Evolutionary conservation across 495 filamentous ascomycete species (phyloP), one percentile per base, ranked within the genome.

Genomic region (Neurospora sp.): DNA sequence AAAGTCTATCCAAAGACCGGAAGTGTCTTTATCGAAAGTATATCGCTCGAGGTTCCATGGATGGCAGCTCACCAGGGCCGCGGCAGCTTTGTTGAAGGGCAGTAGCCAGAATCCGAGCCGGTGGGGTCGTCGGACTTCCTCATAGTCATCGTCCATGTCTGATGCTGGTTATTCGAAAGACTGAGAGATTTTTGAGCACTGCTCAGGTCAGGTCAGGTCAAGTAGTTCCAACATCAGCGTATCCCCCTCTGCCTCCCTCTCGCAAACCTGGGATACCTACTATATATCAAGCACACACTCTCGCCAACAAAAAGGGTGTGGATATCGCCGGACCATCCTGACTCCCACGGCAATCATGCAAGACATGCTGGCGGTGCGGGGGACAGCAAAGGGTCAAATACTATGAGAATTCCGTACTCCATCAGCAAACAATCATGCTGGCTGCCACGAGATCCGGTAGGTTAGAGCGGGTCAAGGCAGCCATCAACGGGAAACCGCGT

Each of bases 1-100:
- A 43, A 82, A 76, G 71, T 71, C 66, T 19, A 82, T 38, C 71
- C 75, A 76, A 38, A 82, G 75, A 70, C 77, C 80, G 24, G 71
- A 37, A 37, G 70, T 74, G 40, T 71, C 73, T 43, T 66, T 36
- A 5, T 80, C 75, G 38, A 71, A 36, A 13, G 69, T 28, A 37
- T 39, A 75, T 19, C 73, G 70, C 4, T 69, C 59, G 71, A 66
- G 54, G 6, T 66, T 66, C 28, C 15, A 8, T 4, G 54, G 54
- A 19, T 71, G 34, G 54, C 62, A 36, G 69, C 76, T 42, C 70
- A 73, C 39, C 24, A 70, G n/a, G 79, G 74, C 6, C 31, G 54
- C 54, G 15, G 54, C 13, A 0, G 54, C 54, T n/a, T 45, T 15
- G 70, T 81, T 78, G 54, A 76, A 34, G 19, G 80, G 75, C 6